These are phyloP conservation scores for Actinomortierella ambigua DNA, from an alignment of 371 early-diverging fungal species.

Conservation along the genomic window DNA sequence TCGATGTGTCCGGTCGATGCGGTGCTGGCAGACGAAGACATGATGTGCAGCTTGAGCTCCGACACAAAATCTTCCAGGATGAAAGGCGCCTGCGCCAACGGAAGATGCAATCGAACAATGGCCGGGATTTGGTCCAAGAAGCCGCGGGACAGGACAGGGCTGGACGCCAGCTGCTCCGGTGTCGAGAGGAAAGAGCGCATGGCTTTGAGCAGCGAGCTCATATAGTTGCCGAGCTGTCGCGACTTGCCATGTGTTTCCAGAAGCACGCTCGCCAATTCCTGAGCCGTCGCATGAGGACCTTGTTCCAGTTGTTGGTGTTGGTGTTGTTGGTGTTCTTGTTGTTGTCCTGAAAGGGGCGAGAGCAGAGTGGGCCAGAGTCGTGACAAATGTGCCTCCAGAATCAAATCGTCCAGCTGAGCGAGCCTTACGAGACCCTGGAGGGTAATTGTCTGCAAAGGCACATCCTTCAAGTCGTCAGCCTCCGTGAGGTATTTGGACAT, in stretches of 20 bases:
- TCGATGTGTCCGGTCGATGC: neutral
- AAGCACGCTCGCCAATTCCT: slow-evolving; percentile 41
- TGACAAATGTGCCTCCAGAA: slow-evolving; percentile 36
- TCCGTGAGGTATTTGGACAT: slow-evolving; percentile 23
- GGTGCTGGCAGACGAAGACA: neutral
- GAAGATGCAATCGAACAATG: slow-evolving; percentile 49
- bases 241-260: slow-evolving; percentile 59
- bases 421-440: slow-evolving; percentile 29
- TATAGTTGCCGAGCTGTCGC: slow-evolving; percentile 55
- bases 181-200: slow-evolving; percentile 27
- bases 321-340: too few relatives aligned
- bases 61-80: slow-evolving; percentile 51
- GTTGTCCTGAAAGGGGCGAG: slow-evolving; percentile 11
- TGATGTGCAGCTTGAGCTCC: slow-evolving; percentile 20
- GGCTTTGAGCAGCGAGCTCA: slow-evolving; percentile 48
- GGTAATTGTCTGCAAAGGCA: slow-evolving; percentile 25
- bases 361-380: slow-evolving; percentile 41
- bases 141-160: slow-evolving; percentile 51
- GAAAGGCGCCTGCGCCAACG: slow-evolving; percentile 50
- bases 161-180: slow-evolving; percentile 25
- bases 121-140: slow-evolving; percentile 46
- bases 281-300: slow-evolving; percentile 22
- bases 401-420: slow-evolving; percentile 34
- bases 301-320: too few relatives aligned
- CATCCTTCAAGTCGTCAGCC: slow-evolving; percentile 12